A percentile compares a stretch with the other conserved stretches of the same genome.
Evolutionary conservation across 495 filamentous ascomycete species (phyloP).

Genomic region (Hypoxylon fragiforme): DNA sequence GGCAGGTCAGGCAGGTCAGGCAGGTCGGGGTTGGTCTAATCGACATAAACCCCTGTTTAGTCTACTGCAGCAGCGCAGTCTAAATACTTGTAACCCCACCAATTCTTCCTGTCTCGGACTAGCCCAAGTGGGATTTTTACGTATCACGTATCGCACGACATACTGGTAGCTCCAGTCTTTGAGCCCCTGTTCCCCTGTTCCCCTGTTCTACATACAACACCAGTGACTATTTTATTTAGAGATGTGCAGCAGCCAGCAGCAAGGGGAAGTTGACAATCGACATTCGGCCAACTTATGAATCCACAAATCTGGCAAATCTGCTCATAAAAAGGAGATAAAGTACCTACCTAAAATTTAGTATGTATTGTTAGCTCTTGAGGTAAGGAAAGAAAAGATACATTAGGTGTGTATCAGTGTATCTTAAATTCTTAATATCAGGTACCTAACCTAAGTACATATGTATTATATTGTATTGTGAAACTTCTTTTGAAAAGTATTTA

Average conservation of each 20-base stretch:
- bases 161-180: slow-evolving; percentile 22
- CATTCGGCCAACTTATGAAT: too few relatives aligned
- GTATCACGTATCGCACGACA: slow-evolving; percentile 36
- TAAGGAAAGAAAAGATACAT: too few relatives aligned
- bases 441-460: too few relatives aligned
- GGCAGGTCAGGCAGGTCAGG: not conserved
- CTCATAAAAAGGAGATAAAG: not conserved
- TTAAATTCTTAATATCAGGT: too few relatives aligned
- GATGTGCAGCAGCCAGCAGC: too few relatives aligned
- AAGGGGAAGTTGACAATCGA: too few relatives aligned
- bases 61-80: not conserved
- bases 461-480: too few relatives aligned
- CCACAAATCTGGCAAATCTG: too few relatives aligned
- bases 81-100: slow-evolving; percentile 24
- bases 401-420: too few relatives aligned
- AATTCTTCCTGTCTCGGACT: slow-evolving; percentile 11
- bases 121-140: slow-evolving; percentile 34
- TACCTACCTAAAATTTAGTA: not conserved
- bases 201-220: slow-evolving; percentile 22
- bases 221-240: too few relatives aligned
- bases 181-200: slow-evolving; percentile 29
- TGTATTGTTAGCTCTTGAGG: too few relatives aligned
- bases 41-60: not conserved
- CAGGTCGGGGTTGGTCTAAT: slow-evolving; percentile 9
- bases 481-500: too few relatives aligned